Evolutionary conservation across 495 filamentous ascomycete genomes (phyloP).

Genomic region (Glarea lozoyensis): DNA sequence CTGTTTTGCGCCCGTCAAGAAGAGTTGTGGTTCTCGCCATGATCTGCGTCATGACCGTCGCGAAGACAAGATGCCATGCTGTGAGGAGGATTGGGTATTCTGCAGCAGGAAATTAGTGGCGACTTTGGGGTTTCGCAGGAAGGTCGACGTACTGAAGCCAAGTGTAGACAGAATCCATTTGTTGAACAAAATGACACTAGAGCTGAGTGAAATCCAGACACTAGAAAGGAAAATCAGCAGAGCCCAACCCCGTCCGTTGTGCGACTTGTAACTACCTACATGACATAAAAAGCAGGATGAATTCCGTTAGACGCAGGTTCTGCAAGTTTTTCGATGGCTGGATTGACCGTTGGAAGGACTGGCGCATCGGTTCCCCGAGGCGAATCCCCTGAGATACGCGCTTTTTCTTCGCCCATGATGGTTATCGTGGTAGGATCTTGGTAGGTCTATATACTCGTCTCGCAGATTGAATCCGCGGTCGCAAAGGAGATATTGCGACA

Average conservation of each 20-base stretch:
- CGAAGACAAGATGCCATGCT: conserved; percentile 86
- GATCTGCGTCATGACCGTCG: conserved; percentile 83
- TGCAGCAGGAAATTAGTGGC: too few species aligned
- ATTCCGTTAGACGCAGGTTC: conserved; percentile 53
- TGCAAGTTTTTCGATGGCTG: conserved; percentile 55
- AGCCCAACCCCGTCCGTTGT: too few species aligned
- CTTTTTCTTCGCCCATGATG: conserved; percentile 68
- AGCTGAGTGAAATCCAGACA: conserved; percentile 85
- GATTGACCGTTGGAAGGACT: conserved; percentile 69
- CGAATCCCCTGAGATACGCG: conserved; percentile 65
- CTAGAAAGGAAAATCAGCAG: conserved; percentile 32
- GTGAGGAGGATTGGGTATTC: conserved; percentile 68
- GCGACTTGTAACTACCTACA: conserved; percentile 48
- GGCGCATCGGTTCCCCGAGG: conserved; percentile 49
- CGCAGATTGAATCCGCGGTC: too few species aligned
- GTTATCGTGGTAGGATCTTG: conserved; percentile 17
- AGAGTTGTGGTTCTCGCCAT: conserved; percentile 76
- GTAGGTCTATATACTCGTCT: too few species aligned
- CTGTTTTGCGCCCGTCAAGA: conserved; percentile 80
- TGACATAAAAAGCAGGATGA: conserved; percentile 84
- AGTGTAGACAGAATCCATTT: conserved; percentile 87
- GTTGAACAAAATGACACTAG: conserved; percentile 95
- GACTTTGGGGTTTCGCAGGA: conserved; percentile 13
- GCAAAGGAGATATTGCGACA: too few species aligned
- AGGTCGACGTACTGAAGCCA: conserved; percentile 47